A percentile compares a stretch with the other conserved stretches of the same genome.
phyloP scores from a whole-genome alignment of 2,329 filamentous ascomycete genomes.

The Calonectria honghensis region DNA sequence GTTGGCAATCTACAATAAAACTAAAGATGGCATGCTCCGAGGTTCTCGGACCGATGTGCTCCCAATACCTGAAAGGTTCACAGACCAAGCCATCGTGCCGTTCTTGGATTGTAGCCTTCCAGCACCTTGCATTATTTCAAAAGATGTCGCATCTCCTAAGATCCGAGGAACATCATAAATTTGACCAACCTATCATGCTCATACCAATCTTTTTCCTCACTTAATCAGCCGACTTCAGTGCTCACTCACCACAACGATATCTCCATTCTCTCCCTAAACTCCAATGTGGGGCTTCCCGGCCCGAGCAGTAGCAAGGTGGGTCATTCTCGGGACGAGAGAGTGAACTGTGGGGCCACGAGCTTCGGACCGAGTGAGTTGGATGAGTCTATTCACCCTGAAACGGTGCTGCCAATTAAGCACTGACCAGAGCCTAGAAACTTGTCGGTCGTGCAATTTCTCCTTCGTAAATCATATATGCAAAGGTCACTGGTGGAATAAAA shows the following conservation, averaged over 20 bases:
- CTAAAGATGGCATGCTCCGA: not conserved
- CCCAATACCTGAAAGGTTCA: not conserved
- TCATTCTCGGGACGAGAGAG: not conserved
- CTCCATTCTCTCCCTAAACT: not conserved
- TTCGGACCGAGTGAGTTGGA: too few relatives aligned
- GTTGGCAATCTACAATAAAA: not conserved
- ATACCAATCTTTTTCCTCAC: not conserved
- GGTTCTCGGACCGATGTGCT: not conserved
- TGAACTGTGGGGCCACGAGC: not conserved
- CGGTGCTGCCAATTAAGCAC: too few relatives aligned
- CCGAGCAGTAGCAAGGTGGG: not conserved
- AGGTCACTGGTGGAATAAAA: too few relatives aligned
- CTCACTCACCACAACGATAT: not conserved
- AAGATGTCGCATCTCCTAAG: too few relatives aligned
- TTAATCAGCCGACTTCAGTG: not conserved
- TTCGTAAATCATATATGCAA: too few relatives aligned
- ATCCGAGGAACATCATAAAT: not conserved
- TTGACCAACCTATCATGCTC: not conserved
- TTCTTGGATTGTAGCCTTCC: not conserved
- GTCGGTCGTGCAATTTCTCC: not conserved
- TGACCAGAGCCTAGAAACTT: not conserved
- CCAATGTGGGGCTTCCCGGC: not conserved
- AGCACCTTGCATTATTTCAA: not conserved
- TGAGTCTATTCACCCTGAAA: too few relatives aligned
- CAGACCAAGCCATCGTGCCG: not conserved